These are phyloP conservation scores for Pseudozyma pruni DNA, from an alignment of 1,284 basidiomycete species.

Conservation along the genomic window DNA sequence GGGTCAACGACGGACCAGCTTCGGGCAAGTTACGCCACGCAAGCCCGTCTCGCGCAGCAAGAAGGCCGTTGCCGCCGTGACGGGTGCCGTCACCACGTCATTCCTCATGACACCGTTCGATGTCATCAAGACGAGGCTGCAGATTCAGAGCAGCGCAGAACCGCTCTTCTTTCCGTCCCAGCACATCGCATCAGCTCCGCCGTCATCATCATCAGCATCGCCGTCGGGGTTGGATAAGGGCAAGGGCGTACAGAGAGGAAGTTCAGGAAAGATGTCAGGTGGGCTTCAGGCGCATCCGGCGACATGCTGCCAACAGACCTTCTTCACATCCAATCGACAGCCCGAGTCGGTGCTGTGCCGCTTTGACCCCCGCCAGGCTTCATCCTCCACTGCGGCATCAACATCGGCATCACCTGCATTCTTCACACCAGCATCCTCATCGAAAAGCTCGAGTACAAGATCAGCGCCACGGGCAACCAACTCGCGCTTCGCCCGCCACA, in stretches of 20 bases:
- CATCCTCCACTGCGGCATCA: slow-evolving; percentile 16
- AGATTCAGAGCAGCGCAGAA: slow-evolving; percentile 74
- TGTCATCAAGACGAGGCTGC: slow-evolving; percentile 90
- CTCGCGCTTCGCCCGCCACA: slow-evolving; percentile 28
- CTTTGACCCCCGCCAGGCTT: slow-evolving; percentile 63
- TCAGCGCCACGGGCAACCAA: slow-evolving; percentile 52
- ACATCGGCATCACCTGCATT: slow-evolving; percentile 38
- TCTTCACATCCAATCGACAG: slow-evolving; percentile 63
- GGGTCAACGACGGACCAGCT: slow-evolving; percentile 17
- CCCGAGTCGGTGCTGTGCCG: slow-evolving; percentile 59
- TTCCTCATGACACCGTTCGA: slow-evolving; percentile 94
- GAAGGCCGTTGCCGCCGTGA: slow-evolving; percentile 82
- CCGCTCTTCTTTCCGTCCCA: slow-evolving; percentile 55
- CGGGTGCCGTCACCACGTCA: slow-evolving; percentile 82
- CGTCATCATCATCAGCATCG: slow-evolving; percentile 6
- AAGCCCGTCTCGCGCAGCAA: slow-evolving; percentile 71
- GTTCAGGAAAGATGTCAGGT: slow-evolving; percentile 6
- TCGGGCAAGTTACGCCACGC: slow-evolving; percentile 35
- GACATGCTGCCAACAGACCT: slow-evolving; percentile 68
- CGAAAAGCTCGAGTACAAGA: slow-evolving; percentile 29
- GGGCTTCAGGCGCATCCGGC: slow-evolving; percentile 43
- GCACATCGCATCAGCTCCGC: slow-evolving; percentile 25
- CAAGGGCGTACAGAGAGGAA: slow-evolving; percentile 12
- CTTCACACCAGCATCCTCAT: slow-evolving; percentile 56
- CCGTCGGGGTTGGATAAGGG: slow-evolving; percentile 15